These are phyloP conservation scores for Apostasia ramifera DNA, from an alignment of 106 monocot species.

Conservation along the genomic window DNA sequence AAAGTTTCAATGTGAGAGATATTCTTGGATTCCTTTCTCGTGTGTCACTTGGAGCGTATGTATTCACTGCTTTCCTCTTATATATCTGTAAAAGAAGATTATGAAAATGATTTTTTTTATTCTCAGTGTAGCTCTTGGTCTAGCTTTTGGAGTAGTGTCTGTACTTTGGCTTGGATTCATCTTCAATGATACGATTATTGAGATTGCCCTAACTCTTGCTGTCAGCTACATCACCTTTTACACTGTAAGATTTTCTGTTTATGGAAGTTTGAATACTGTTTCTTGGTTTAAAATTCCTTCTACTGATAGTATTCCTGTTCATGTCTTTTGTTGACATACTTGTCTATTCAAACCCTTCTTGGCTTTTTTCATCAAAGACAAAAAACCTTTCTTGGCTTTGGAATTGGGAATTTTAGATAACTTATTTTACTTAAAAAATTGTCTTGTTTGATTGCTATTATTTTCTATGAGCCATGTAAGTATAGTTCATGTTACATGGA, in stretches of 20 bases:
- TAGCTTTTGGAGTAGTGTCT: constrained; percentile 91
- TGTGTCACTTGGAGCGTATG: constrained; percentile 99
- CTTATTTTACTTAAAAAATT: too few species aligned
- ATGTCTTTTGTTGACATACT: background rate
- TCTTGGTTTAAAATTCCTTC: background rate
- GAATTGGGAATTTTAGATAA: too few species aligned
- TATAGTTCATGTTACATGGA: too few species aligned
- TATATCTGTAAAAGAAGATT: background rate
- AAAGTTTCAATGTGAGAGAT: constrained; percentile 53
- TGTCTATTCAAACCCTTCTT: background rate
- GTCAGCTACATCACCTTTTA: constrained; percentile 90
- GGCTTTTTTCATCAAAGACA: too few species aligned
- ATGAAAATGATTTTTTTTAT: constrained; percentile 3
- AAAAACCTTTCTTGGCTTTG: too few species aligned
- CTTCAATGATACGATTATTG: constrained; percentile 98
- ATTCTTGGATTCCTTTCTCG: constrained; percentile 79
- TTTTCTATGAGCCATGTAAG: too few species aligned
- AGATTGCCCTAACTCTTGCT: constrained; percentile 87
- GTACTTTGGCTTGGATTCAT: constrained; percentile 92
- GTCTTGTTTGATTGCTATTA: too few species aligned
- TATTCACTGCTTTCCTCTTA: constrained; percentile 4
- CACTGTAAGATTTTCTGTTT: constrained; percentile 52
- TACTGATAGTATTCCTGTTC: background rate
- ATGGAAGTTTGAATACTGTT: constrained; percentile 5
- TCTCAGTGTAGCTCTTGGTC: constrained; percentile 84